Evolutionary conservation across 139 green algal genomes (phyloP), one percentile per base, ranked within the genome.

Genomic region (Coelastrella sp.): DNA sequence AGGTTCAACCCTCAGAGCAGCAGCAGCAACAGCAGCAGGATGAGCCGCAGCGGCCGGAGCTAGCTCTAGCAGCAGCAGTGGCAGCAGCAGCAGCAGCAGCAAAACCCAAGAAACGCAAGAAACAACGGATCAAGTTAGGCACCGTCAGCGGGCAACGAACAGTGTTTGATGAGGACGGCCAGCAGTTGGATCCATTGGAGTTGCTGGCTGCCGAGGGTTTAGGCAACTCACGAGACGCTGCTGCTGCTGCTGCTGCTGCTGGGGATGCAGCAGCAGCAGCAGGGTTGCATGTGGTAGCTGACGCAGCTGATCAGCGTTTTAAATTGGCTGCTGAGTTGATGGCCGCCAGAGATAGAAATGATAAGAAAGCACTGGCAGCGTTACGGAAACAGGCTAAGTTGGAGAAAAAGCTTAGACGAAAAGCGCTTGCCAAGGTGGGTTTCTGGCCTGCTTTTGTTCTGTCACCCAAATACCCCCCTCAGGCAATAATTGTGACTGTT

Each of bases 101-200:
- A 2, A 78, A 74, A 73, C 83, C 64, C 4, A 95, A 96, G 90
- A 96, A 97, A 93, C 95, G 95, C 90, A 97, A 97, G 94, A 95
- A 93, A 87, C 92, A 96, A 91, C 94, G 92, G 74, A 98, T 97
- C 74, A 94, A 95, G 81, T 79, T 91, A 19, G 89, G 92, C 10
- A 68, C 10, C 0, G 86, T 84, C 61, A 91, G 61, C 23, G 94
- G 94, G 10, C 92, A 90, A 22, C 92, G 95, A 11, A 90, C 95
- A 17, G 95, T 98, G 22, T 98, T 98, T 93, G 96, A 98, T 56
- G 95, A 97, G 4, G 93, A 95, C 8, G 96, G 96, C 3, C 22
- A 93, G 66, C 93, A 92, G 2, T n/a, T 95, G 73, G 92, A 96
- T 64, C 94, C 96, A 10, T 91, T 98, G 32, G 94, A 87, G 22